Evolutionary conservation across 1,139 yeast species (phyloP).

Genomic region (Sugiyamaella paludigena): DNA sequence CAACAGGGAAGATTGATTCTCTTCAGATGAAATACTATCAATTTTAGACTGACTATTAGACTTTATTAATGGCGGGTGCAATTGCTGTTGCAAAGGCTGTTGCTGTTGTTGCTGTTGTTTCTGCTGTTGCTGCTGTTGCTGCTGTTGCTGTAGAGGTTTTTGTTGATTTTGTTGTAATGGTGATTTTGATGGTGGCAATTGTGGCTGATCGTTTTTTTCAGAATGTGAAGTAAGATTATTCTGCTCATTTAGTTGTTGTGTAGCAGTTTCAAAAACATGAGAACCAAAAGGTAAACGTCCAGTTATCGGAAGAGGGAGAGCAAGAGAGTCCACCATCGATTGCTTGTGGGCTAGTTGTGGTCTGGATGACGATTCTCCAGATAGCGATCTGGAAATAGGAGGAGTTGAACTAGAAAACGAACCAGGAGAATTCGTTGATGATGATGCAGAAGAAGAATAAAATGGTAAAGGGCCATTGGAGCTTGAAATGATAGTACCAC

Average conservation of each 20-base stretch:
- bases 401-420: conserved; percentile 2
- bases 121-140: neutral
- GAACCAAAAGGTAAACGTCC: neutral
- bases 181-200: conserved; percentile 5
- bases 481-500: too few species aligned
- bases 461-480: too few species aligned
- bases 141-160: neutral
- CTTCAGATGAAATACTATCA: neutral
- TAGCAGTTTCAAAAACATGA: neutral
- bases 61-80: neutral
- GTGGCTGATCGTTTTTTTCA: conserved; percentile 3
- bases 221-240: too few species aligned
- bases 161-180: neutral
- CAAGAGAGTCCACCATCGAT: conserved; percentile 6
- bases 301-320: conserved; percentile 8
- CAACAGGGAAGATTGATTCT: conserved; percentile 15
- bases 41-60: neutral
- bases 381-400: conserved; percentile 2
- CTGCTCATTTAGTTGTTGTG: too few species aligned
- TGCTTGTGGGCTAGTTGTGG: neutral
- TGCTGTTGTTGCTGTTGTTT: neutral
- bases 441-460: neutral
- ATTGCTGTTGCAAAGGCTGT: conserved; percentile 4
- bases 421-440: neutral
- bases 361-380: too few species aligned